Evolutionary conservation across 805 yeast genomes (phyloP), one percentile per base, ranked within the genome.

Genomic region (Saccharomyces eubayanus): DNA sequence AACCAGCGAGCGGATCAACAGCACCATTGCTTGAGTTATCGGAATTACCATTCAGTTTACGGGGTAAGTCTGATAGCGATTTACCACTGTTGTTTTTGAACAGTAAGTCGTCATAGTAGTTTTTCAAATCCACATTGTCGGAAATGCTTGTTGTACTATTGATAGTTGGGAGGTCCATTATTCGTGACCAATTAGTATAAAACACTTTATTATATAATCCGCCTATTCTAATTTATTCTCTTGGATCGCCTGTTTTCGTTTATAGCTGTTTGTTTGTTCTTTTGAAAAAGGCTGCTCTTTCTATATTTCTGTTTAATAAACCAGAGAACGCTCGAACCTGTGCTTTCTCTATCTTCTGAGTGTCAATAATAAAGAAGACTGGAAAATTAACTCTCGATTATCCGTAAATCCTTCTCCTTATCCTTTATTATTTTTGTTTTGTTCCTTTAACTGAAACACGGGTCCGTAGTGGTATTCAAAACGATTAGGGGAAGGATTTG

Each of bases 141-240:
- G 72, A 68, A 28, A 68, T 59, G 54, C 68, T 63, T 9, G 72
- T 67, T 5, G 67, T 62, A 53, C 71, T 67, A 52, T 63, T 68
- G 9, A 68, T 62, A 20, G 69, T 64, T 14, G 71, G 72, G 30
- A 68, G 53, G 47, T 65, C 70, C 24, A 58, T 51, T 30, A 60
- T 57, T 36, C 16, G 2, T 16, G 16, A n/a, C 43, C 20, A 24
- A 16, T 16, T 8, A n/a, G 43, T 53, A 46, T 29, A 11, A 40
- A 36, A 20, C 24, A 16, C 24, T 36, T 8, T 36, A 36, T 36
- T 21, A 36, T 6, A 36, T 16, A 28, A 36, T 24, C 24, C 24
- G 24, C 24, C 16, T 36, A 5, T 36, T 46, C 36, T 20, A 11
- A 6, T 8, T 46, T 28, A 20, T n/a, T 30, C 16, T 45, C 51